phyloP scores from a whole-genome alignment of 2,329 filamentous ascomycete genomes.

The Raffaelea albimanens region DNA sequence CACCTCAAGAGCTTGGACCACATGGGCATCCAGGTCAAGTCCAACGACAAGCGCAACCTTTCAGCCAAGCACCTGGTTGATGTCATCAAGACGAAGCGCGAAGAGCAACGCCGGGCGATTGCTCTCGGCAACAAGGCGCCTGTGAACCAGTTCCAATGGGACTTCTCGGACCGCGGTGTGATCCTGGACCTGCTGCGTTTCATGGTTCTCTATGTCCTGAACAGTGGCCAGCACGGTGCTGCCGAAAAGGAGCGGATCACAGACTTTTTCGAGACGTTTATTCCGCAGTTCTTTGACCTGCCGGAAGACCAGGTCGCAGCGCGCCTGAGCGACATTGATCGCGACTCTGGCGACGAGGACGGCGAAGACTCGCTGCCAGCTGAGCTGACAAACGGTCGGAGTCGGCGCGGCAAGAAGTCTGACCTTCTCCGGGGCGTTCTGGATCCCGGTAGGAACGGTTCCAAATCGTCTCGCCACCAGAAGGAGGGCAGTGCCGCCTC shows the following conservation, averaged over 20 bases:
- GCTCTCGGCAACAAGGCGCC: constrained; percentile 51
- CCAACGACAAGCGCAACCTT: constrained; percentile 82
- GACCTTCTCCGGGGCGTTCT: constrained; percentile 80
- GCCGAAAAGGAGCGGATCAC: constrained; percentile 66
- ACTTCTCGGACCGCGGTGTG: constrained; percentile 62
- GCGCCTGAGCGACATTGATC: constrained; percentile 58
- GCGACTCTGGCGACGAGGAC: constrained; percentile 66
- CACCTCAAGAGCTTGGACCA: constrained; percentile 96
- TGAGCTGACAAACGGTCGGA: constrained; percentile 59
- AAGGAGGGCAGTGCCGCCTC: constrained; percentile 67
- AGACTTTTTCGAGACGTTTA: constrained; percentile 67
- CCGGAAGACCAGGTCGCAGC: constrained; percentile 59
- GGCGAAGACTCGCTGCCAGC: constrained; percentile 63
- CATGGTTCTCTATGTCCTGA: constrained; percentile 55
- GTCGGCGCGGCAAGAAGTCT: constrained; percentile 57
- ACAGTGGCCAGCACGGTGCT: constrained; percentile 60
- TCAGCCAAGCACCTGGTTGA: constrained; percentile 84
- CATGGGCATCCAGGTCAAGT: constrained; percentile 84
- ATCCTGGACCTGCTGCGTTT: constrained; percentile 53
- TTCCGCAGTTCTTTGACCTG: constrained; percentile 68
- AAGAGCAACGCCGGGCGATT: constrained; percentile 68
- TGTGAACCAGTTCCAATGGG: constrained; percentile 66
- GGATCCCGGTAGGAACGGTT: constrained; percentile 62
- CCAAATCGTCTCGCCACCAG: constrained; percentile 49
- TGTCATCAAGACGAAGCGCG: constrained; percentile 84